Percentiles rank a stretch among this genome's conserved stretches.
Evolutionary conservation across 306 rosid genomes (phyloP).

Genomic region (Quercus aquifolioides): DNA sequence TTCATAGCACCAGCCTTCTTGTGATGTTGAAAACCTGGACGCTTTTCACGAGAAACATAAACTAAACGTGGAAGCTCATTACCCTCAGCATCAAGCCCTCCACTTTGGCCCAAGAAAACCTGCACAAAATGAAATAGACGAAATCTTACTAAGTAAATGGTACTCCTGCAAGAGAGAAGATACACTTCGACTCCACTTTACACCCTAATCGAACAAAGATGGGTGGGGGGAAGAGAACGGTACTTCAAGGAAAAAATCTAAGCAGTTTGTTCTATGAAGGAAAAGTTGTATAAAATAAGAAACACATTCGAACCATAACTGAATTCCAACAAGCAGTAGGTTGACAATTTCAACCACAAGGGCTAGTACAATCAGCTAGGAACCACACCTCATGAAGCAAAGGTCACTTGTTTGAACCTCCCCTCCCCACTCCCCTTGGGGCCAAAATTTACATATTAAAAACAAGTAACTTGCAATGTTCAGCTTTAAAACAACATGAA

Average conservation of each 20-base stretch:
- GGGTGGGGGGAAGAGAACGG: too few relatives aligned
- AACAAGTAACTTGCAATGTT: neutral
- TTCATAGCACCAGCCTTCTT: slow-evolving; percentile 99
- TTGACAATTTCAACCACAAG: neutral
- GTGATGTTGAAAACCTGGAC: slow-evolving; percentile 99
- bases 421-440: too few relatives aligned
- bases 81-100: slow-evolving; percentile 97
- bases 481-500: slow-evolving; percentile 10
- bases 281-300: neutral
- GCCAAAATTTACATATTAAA: too few relatives aligned
- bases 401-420: neutral
- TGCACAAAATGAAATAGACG: slow-evolving; percentile 22
- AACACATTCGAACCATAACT: neutral
- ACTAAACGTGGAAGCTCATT: slow-evolving; percentile 89
- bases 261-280: neutral
- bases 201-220: neutral
- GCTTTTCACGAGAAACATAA: slow-evolving; percentile 99
- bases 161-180: neutral
- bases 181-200: neutral
- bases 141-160: slow-evolving; percentile 2
- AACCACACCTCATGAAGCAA: neutral
- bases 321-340: neutral
- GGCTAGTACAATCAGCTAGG: too few relatives aligned
- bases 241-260: too few relatives aligned
- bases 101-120: slow-evolving; percentile 99